Conservation (phyloP, 768 basidiomycete species). For the Terana coerulea region DNA sequence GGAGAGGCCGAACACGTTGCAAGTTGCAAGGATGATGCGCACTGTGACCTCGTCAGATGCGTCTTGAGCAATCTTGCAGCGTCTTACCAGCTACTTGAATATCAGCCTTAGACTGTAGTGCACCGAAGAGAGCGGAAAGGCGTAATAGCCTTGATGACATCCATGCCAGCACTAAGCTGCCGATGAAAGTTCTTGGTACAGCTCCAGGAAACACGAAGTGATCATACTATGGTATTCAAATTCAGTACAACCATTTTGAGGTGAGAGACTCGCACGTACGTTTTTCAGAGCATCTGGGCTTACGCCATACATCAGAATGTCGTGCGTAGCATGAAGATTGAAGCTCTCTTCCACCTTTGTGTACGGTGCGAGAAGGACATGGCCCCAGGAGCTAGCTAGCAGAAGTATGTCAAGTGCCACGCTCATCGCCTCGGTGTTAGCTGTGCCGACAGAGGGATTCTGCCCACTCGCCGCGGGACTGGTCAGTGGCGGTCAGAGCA, state of each 20-base stretch:
- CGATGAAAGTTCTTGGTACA: slow-evolving; percentile 84
- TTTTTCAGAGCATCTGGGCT: slow-evolving; percentile 37
- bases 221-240: slow-evolving; percentile 61
- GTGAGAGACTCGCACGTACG: slow-evolving; percentile 33
- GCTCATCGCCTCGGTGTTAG: slow-evolving; percentile 25
- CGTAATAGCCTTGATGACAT: slow-evolving; percentile 46
- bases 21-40: slow-evolving; percentile 64
- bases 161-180: slow-evolving; percentile 67
- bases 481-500: not conserved
- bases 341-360: slow-evolving; percentile 99
- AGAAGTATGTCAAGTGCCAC: slow-evolving; percentile 47
- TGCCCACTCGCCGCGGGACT: not conserved
- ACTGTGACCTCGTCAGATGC: slow-evolving; percentile 40
- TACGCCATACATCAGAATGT: slow-evolving; percentile 77
- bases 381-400: slow-evolving; percentile 48
- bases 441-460: no score
- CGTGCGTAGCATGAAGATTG: slow-evolving; percentile 88
- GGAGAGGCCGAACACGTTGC: slow-evolving; percentile 61
- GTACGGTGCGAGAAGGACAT: slow-evolving; percentile 80
- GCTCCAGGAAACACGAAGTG: slow-evolving; percentile 87
- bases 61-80: not conserved
- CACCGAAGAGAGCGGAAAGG: slow-evolving; percentile 37
- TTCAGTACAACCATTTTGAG: not conserved
- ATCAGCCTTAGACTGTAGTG: slow-evolving; percentile 54
- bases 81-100: slow-evolving; percentile 67